Evolutionary conservation across 208 protist genomes (phyloP).

Genomic region (Trypanosoma platydactyli): DNA sequence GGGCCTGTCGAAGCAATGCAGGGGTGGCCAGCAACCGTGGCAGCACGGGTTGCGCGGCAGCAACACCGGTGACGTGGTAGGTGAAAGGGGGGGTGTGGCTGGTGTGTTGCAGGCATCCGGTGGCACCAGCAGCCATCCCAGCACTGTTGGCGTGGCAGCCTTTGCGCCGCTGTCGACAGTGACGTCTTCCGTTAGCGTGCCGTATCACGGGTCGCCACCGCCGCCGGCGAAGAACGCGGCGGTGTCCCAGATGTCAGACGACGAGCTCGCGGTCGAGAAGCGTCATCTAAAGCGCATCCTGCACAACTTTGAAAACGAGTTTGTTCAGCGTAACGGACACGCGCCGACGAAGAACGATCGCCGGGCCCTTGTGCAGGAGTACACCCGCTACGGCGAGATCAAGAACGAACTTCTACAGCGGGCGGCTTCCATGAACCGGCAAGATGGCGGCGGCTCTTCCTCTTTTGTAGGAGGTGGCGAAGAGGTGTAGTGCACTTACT

Average conservation of each 20-base stretch:
- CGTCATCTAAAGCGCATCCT: conserved; percentile 75
- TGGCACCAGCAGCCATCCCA: neutral
- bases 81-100: neutral
- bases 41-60: neutral
- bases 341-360: conserved; percentile 62
- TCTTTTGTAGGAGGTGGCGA: neutral
- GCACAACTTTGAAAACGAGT: conserved; percentile 78
- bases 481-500: neutral
- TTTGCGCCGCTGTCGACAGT: neutral
- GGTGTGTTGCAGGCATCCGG: neutral
- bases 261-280: conserved; percentile 67
- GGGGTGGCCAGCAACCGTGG: neutral
- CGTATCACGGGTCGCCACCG: neutral
- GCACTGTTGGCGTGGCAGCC: neutral
- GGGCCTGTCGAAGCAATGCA: neutral
- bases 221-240: conserved; percentile 21
- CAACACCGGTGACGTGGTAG: neutral
- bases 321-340: conserved; percentile 56
- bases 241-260: conserved; percentile 49
- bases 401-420: conserved; percentile 72
- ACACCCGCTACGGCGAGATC: conserved; percentile 78
- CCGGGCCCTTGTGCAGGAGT: conserved; percentile 52
- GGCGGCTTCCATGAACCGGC: neutral
- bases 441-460: neutral
- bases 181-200: neutral